phyloP scores from a whole-genome alignment of 306 rosid species.

The Medicago lupulina region DNA sequence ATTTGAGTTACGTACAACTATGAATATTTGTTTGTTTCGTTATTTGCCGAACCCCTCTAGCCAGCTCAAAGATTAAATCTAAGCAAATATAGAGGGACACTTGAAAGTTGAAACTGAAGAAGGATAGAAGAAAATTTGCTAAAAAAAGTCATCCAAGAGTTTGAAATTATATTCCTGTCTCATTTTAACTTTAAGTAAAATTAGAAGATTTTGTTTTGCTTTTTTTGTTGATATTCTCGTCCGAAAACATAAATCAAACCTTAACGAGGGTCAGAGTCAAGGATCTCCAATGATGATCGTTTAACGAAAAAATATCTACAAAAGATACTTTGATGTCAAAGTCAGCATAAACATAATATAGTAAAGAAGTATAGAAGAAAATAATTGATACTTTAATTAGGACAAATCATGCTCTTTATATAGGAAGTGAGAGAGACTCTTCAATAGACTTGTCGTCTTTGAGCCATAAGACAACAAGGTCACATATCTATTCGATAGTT shows the following conservation, averaged over 20 bases:
- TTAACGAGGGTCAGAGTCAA: not conserved
- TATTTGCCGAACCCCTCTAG: not conserved
- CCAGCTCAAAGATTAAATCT: not conserved
- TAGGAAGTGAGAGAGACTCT: no score
- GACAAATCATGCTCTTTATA: no score
- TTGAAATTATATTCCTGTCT: not conserved
- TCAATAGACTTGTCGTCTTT: no score
- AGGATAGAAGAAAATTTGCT: not conserved
- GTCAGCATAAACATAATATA: no score
- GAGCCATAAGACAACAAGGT: no score
- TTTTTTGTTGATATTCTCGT: not conserved
- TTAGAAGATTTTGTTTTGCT: not conserved
- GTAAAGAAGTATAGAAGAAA: no score
- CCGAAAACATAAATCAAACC: not conserved
- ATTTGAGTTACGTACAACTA: slow-evolving; percentile 3
- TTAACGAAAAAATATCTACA: no score
- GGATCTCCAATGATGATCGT: not conserved
- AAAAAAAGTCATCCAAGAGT: not conserved
- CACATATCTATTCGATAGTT: not conserved
- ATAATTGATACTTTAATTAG: no score
- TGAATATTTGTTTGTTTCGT: slow-evolving; percentile 18
- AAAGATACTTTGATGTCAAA: no score
- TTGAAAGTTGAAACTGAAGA: not conserved
- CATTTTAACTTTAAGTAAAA: not conserved
- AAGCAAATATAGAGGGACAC: not conserved